Conservation (phyloP, 768 basidiomycete genomes). For the Leccinum subgranulosum region DNA sequence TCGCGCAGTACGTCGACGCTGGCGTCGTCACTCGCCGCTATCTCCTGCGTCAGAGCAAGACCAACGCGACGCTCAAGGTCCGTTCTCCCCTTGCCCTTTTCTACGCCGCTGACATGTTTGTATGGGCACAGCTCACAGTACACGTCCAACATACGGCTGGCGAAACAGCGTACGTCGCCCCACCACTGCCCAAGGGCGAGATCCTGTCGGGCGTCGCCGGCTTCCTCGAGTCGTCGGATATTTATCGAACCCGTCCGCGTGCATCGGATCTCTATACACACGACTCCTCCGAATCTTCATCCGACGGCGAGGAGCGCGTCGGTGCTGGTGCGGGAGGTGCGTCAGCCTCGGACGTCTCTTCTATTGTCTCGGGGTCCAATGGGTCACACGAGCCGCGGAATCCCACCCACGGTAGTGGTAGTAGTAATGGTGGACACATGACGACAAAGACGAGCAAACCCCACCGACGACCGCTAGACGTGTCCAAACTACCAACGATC, state of each 20-base stretch:
- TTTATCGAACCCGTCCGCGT: constrained; percentile 49
- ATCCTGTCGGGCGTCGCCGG: constrained; percentile 66
- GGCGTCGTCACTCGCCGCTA: constrained; percentile 60
- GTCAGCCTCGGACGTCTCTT: constrained; percentile 19
- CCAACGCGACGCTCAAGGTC: constrained; percentile 76
- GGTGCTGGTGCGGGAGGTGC: neutral
- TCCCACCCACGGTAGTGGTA: neutral
- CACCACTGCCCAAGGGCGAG: constrained; percentile 69
- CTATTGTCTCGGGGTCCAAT: constrained; percentile 17
- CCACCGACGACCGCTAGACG: constrained; percentile 28
- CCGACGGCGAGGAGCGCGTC: constrained; percentile 6
- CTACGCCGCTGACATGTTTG: neutral
- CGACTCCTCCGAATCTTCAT: constrained; percentile 30
- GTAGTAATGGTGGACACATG: neutral
- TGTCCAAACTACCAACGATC: constrained; percentile 44
- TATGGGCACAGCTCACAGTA: constrained; percentile 49
- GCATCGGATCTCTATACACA: constrained; percentile 45
- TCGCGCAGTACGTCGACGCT: constrained; percentile 69
- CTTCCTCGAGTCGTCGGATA: constrained; percentile 52
- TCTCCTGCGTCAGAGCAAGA: constrained; percentile 69
- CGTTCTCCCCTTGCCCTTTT: neutral
- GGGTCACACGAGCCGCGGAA: neutral
- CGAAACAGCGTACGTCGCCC: constrained; percentile 54
- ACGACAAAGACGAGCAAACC: constrained; percentile 17
- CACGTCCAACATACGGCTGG: constrained; percentile 54